phyloP scores from a whole-genome alignment of 192 early-diverging fungal genomes.

The Lobosporangium transversale region DNA sequence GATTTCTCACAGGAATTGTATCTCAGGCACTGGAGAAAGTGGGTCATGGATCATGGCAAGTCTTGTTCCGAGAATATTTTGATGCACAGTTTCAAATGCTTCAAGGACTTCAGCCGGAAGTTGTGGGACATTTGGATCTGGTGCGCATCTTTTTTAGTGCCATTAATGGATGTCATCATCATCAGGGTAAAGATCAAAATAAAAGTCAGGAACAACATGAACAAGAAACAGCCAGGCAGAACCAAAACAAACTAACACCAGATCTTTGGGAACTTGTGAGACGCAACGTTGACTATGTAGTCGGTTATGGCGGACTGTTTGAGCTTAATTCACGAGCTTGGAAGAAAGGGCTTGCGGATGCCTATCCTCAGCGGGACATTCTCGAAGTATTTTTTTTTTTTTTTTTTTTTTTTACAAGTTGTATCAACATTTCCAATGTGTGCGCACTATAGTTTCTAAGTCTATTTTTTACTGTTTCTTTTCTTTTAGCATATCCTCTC shows the following conservation, averaged over 20 bases:
- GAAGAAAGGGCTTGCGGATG: slow-evolving; percentile 86
- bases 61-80: slow-evolving; percentile 85
- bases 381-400: slow-evolving; percentile 63
- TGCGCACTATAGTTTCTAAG: too few relatives aligned
- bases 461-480: neutral
- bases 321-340: slow-evolving; percentile 95
- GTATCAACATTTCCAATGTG: too few relatives aligned
- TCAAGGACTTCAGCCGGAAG: slow-evolving; percentile 72
- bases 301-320: slow-evolving; percentile 85
- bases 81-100: slow-evolving; percentile 88
- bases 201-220: slow-evolving; percentile 1
- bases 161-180: slow-evolving; percentile 11
- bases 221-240: neutral
- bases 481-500: slow-evolving; percentile 64
- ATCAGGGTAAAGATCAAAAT: neutral
- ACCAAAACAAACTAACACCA: slow-evolving; percentile 31
- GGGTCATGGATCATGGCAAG: slow-evolving; percentile 37
- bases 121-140: slow-evolving; percentile 98
- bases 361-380: slow-evolving; percentile 91
- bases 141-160: slow-evolving; percentile 81
- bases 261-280: slow-evolving; percentile 62
- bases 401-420: too few relatives aligned
- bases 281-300: slow-evolving; percentile 86
- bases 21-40: slow-evolving; percentile 55
- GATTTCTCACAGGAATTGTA: slow-evolving; percentile 81